These are phyloP conservation scores for Fusarium armeniacum DNA, from an alignment of 2,329 filamentous ascomycete species.

Conservation along the genomic window DNA sequence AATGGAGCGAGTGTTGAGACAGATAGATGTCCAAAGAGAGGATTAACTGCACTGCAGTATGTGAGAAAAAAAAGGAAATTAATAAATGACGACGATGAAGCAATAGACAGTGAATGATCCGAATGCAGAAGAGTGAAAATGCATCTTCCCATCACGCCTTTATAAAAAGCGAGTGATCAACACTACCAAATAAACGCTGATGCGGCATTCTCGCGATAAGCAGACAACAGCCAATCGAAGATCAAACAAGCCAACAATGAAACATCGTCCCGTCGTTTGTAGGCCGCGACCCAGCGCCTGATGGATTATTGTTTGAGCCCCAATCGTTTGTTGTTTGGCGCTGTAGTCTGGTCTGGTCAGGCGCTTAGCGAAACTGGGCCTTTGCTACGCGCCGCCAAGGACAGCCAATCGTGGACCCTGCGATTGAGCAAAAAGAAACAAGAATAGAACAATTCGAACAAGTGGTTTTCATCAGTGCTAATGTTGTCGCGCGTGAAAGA, in stretches of 20 bases:
- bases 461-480: background rate
- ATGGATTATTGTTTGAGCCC: slow-evolving; percentile 15
- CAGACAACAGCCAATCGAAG: slow-evolving; percentile 39
- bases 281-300: slow-evolving; percentile 36
- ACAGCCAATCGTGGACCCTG: slow-evolving; percentile 24
- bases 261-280: slow-evolving; percentile 9
- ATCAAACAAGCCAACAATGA: slow-evolving; percentile 13
- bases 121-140: slow-evolving; percentile 1
- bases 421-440: slow-evolving; percentile 24
- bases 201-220: background rate
- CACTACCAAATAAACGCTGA: slow-evolving; percentile 16
- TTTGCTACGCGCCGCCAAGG: slow-evolving; percentile 27
- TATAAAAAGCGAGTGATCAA: slow-evolving; percentile 27
- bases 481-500: background rate
- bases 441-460: slow-evolving; percentile 29
- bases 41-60: slow-evolving; percentile 43
- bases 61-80: slow-evolving; percentile 1
- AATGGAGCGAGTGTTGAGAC: background rate
- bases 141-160: slow-evolving; percentile 8
- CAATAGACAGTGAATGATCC: slow-evolving; percentile 14
- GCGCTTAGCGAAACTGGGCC: slow-evolving; percentile 48
- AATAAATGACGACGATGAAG: slow-evolving; percentile 11
- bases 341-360: slow-evolving; percentile 18
- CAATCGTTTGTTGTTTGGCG: slow-evolving; percentile 45
- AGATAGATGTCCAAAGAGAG: slow-evolving; percentile 6